phyloP scores from a whole-genome alignment of 139 green algal genomes.

The Auxenochlorella pyrenoidosa region DNA sequence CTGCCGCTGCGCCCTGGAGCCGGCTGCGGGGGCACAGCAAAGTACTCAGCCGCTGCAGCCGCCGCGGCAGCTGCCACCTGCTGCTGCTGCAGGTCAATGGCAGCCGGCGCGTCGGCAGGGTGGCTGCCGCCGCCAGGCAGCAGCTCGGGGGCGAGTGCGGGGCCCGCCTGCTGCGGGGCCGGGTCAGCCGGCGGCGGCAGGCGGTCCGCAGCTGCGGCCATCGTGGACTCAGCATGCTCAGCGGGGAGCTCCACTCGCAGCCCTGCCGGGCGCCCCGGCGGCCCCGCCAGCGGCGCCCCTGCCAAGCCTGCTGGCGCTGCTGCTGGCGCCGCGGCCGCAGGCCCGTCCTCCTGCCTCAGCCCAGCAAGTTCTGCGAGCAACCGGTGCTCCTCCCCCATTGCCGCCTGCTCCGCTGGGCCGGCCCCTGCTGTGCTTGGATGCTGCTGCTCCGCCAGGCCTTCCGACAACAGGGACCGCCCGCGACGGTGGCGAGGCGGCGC shows the following conservation, averaged over 20 bases:
- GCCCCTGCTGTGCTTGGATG: too few relatives aligned
- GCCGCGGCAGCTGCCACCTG: neutral
- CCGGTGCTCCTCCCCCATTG: neutral
- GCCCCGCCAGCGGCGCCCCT: neutral
- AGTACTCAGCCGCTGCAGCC: neutral
- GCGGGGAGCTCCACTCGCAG: constrained; percentile 15
- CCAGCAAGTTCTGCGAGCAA: neutral
- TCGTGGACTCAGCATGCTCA: neutral
- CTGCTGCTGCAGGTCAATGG: constrained; percentile 3
- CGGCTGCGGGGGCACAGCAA: neutral
- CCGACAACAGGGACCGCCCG: constrained; percentile 7
- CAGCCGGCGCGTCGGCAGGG: neutral
- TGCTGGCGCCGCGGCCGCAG: neutral
- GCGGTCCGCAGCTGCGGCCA: neutral
- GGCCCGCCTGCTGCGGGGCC: neutral
- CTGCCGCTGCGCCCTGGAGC: neutral
- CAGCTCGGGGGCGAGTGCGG: neutral
- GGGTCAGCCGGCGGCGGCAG: neutral
- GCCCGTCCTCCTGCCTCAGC: too few relatives aligned
- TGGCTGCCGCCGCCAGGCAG: neutral
- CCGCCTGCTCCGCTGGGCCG: neutral
- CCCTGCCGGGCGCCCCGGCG: neutral
- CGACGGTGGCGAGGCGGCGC: neutral
- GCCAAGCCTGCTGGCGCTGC: neutral
- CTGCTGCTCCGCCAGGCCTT: neutral